These are phyloP conservation scores for Neofusicoccum kwambonambiense DNA, from an alignment of 2,329 filamentous ascomycete species.

Conservation along the genomic window DNA sequence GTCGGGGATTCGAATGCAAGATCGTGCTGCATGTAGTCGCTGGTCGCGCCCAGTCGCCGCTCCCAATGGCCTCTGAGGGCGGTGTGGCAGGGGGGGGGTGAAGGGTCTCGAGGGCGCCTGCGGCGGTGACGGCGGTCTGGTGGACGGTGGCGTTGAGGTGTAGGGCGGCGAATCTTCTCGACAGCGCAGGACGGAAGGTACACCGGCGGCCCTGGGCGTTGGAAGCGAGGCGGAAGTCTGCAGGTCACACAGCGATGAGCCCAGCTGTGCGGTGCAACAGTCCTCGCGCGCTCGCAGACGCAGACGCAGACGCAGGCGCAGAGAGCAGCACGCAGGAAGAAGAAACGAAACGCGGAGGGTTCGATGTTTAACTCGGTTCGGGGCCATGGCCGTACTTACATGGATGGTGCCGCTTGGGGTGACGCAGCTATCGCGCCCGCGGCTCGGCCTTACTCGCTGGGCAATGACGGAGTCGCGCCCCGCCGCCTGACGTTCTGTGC, in stretches of 20 bases:
- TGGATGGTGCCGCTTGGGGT: constrained; percentile 13
- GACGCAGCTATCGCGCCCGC: constrained; percentile 10
- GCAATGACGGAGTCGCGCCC: constrained; percentile 7
- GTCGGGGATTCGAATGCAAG: constrained; percentile 23
- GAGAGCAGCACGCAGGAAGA: not conserved
- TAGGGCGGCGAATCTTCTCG: constrained; percentile 7
- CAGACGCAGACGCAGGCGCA: not conserved
- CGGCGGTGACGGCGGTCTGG: constrained; percentile 5
- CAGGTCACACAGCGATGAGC: constrained; percentile 3
- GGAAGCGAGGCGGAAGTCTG: constrained; percentile 1
- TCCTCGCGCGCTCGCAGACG: not conserved
- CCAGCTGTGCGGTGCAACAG: not conserved
- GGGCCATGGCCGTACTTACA: constrained; percentile 4
- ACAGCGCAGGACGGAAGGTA: not conserved
- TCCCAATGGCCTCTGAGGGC: constrained; percentile 23
- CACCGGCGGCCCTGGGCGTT: not conserved
- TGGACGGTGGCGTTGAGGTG: not conserved
- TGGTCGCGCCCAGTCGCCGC: constrained; percentile 52
- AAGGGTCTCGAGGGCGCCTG: not conserved
- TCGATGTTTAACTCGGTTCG: constrained; percentile 8
- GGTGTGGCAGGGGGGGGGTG: not conserved
- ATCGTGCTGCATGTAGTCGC: constrained; percentile 45
- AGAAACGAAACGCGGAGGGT: not conserved
- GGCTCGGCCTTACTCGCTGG: constrained; percentile 15
- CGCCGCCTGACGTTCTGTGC: constrained; percentile 9